Evolutionary conservation across 1,139 yeast genomes (phyloP).

Genomic region (Ashbya aceris): DNA sequence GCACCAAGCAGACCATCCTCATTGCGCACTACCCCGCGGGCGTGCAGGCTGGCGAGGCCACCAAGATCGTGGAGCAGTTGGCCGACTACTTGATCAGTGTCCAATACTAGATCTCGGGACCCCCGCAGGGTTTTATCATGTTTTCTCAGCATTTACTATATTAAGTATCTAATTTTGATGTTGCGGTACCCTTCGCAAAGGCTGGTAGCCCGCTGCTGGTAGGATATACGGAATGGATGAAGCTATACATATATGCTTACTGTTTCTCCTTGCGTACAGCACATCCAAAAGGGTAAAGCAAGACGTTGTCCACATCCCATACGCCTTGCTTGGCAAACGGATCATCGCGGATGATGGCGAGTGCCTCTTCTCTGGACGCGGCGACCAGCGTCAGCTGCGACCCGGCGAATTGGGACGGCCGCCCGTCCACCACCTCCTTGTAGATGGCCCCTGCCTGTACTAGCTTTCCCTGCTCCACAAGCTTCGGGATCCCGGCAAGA

Average conservation of each 20-base stretch:
- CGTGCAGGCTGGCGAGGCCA: constrained; percentile 90
- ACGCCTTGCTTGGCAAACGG: constrained; percentile 55
- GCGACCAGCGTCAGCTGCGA: constrained; percentile 58
- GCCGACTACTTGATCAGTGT: constrained; percentile 89
- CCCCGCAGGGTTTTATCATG: background rate
- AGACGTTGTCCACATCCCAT: constrained; percentile 63
- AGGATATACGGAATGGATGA: too few relatives aligned
- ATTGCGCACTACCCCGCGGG: constrained; percentile 92
- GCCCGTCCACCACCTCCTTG: constrained; percentile 36
- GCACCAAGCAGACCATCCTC: constrained; percentile 87
- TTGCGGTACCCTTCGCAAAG: too few relatives aligned
- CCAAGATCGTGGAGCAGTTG: constrained; percentile 85
- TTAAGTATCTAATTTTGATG: background rate
- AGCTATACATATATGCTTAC: constrained; percentile 2
- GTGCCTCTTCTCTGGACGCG: constrained; percentile 50
- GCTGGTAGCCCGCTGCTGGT: too few relatives aligned
- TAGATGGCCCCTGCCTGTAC: constrained; percentile 60
- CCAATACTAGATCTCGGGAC: constrained; percentile 44
- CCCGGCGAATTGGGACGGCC: constrained; percentile 55
- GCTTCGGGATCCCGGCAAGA: constrained; percentile 43
- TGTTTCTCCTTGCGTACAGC: constrained; percentile 37
- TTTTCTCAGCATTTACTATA: background rate
- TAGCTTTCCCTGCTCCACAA: constrained; percentile 45
- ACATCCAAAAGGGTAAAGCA: constrained; percentile 47
- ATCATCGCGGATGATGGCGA: constrained; percentile 56